These are phyloP conservation scores for Boletus reticuloceps DNA, from an alignment of 768 basidiomycete species.

Conservation along the genomic window DNA sequence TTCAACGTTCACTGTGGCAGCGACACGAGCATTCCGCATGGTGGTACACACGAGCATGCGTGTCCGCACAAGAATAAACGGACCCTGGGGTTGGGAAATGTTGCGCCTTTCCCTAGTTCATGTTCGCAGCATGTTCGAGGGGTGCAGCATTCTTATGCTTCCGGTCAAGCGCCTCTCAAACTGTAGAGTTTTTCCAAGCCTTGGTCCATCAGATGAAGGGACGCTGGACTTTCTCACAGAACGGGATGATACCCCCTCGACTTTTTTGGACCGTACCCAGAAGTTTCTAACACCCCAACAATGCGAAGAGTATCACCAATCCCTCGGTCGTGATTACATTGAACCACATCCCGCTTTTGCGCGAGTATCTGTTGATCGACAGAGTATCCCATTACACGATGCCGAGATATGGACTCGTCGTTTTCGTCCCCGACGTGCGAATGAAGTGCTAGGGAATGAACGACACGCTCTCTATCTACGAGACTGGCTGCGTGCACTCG, in stretches of 20 bases:
- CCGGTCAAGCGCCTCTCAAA: conserved; percentile 8
- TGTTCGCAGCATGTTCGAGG: conserved; percentile 63
- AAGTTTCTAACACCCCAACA: conserved; percentile 11
- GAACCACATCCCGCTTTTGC: conserved; percentile 51
- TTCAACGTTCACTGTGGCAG: neutral
- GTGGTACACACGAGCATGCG: neutral
- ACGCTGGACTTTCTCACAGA: conserved; percentile 20
- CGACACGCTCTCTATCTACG: conserved; percentile 65
- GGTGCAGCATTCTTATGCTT: conserved; percentile 41
- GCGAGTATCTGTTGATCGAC: conserved; percentile 32
- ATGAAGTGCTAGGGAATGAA: conserved; percentile 80
- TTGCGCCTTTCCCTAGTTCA: conserved; percentile 47
- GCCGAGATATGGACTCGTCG: conserved; percentile 65
- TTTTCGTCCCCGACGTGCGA: conserved; percentile 72
- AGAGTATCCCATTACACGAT: conserved; percentile 15
- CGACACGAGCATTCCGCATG: conserved; percentile 10
- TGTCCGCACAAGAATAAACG: conserved; percentile 1
- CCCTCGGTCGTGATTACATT: conserved; percentile 17
- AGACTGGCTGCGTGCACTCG: conserved; percentile 75
- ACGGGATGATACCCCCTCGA: neutral
- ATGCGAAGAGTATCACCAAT: conserved; percentile 15
- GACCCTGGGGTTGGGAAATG: neutral
- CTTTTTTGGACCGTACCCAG: neutral
- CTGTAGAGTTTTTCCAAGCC: conserved; percentile 1
- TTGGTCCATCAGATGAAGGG: conserved; percentile 2